Evolutionary conservation across 2,329 filamentous ascomycete species (phyloP), one percentile per base, ranked within the genome.

Genomic region (Harringtonia lauricola): DNA sequence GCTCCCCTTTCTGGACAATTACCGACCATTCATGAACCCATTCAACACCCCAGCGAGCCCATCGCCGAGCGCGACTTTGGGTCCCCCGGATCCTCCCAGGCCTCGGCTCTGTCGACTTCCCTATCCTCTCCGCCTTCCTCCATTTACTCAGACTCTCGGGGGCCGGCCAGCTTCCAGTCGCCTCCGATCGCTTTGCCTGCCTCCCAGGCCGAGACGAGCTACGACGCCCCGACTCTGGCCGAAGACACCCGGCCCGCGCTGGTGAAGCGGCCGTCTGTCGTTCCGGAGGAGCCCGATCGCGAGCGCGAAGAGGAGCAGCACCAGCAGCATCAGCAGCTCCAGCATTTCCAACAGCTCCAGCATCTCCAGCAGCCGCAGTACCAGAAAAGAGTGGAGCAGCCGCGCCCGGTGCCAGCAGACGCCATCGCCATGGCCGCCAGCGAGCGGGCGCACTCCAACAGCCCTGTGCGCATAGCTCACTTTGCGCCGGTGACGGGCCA

Each of bases 401-500:
- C 24, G 24, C 24, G 24, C 24, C 24, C 24, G 8, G 21, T 22
- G 9, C 10, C 19, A 26, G 41, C 46, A 35, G 47, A 48, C 19
- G 43, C 46, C 28, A 36, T 42, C 35, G 34, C 39, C 33, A 36
- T 41, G 1, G 44, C 54, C 21, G 50, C 51, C 8, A 56, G 51
- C 35, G 55, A 56, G 18, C 61, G 71, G 6, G 63, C 67, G 3
- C 61, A 60, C 19, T 76, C 73, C 1, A 67, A 65, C 50, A 87
- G 82, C 51, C 82, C 83, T n/a, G 71, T 67, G 21, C 73, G 83
- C 29, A 77, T 72, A 26, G 76, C 83, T 13, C 82, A 77, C 53
- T 88, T 88, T 57, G 76, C 76, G 2, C 56, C 71, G 10, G 67
- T 71, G 7, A 18, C 8, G 15, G 70, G 77, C 29, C n/a, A n/a